Conservation (phyloP, 169 alveolate species). For the Amoebophrya sp. region DNA sequence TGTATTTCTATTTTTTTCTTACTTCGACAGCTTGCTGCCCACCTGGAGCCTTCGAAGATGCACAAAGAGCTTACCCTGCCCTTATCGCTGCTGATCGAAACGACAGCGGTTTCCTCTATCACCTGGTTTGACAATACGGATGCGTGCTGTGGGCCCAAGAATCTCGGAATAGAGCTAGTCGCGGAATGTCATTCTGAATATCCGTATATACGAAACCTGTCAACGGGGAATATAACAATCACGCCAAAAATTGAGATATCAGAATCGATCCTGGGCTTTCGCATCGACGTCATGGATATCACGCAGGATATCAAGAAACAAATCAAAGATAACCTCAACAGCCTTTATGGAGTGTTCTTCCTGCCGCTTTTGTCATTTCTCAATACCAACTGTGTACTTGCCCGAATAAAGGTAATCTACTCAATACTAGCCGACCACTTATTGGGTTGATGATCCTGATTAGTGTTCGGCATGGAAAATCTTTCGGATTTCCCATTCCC, state of each 20-base stretch:
- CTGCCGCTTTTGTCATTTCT: too few relatives aligned
- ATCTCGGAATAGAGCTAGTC: neutral
- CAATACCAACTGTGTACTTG: too few relatives aligned
- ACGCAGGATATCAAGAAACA: neutral
- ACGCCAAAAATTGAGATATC: neutral
- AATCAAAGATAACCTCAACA: neutral
- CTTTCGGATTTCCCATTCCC: too few relatives aligned
- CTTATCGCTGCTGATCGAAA: neutral
- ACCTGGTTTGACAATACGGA: constrained; percentile 14
- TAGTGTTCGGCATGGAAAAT: too few relatives aligned
- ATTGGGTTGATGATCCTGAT: too few relatives aligned
- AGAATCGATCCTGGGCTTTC: neutral
- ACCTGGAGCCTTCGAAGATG: neutral
- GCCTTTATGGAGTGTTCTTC: too few relatives aligned
- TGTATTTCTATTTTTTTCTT: too few relatives aligned
- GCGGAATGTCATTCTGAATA: neutral
- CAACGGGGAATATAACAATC: neutral
- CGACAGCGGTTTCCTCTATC: neutral
- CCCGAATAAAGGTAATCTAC: too few relatives aligned
- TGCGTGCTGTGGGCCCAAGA: neutral
- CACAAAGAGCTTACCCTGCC: neutral
- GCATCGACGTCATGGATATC: neutral
- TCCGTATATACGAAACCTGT: neutral
- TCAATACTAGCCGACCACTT: too few relatives aligned
- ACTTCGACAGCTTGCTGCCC: neutral